Percentiles rank a stretch among this genome's conserved stretches.
These are phyloP conservation scores for Hippophae gyantsensis DNA, from an alignment of 306 rosid species.

Conservation along the genomic window DNA sequence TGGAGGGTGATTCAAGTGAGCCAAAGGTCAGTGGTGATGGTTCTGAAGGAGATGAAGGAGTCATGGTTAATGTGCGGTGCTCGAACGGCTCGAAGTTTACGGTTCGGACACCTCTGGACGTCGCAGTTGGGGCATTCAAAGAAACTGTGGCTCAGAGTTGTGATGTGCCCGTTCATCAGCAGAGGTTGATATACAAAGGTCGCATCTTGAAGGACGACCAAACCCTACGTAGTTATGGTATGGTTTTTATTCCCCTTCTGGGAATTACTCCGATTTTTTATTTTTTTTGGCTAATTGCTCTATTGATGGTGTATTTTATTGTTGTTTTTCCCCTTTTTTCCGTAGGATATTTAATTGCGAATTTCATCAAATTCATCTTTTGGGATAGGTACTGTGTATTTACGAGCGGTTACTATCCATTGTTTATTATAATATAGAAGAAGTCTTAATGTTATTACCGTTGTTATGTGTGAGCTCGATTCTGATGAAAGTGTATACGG, in stretches of 20 bases:
- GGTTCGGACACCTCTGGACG: slow-evolving; percentile 41
- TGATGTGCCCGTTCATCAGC: slow-evolving; percentile 54
- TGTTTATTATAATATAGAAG: too few species aligned
- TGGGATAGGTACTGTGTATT: too few species aligned
- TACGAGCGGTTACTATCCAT: too few species aligned
- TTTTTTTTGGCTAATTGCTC: slow-evolving; percentile 10
- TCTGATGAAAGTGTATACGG: too few species aligned
- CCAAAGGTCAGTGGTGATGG: too few species aligned
- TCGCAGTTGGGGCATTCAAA: slow-evolving; percentile 51
- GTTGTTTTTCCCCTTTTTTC: background rate
- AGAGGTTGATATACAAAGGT: slow-evolving; percentile 83
- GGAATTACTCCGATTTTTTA: background rate
- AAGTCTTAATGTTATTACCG: too few species aligned
- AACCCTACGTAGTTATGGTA: slow-evolving; percentile 65
- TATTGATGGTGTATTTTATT: background rate
- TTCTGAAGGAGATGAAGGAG: slow-evolving; percentile 20
- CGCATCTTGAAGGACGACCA: slow-evolving; percentile 82
- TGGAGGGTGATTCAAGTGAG: too few species aligned
- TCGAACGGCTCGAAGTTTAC: slow-evolving; percentile 68
- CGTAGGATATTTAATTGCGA: too few species aligned
- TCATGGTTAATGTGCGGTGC: slow-evolving; percentile 52
- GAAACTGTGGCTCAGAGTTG: slow-evolving; percentile 38
- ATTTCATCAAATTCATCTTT: too few species aligned
- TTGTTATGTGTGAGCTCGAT: too few species aligned
- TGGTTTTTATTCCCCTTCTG: background rate